Conservation (phyloP, 2,329 filamentous ascomycete genomes). For the Alternaria sp. region DNA sequence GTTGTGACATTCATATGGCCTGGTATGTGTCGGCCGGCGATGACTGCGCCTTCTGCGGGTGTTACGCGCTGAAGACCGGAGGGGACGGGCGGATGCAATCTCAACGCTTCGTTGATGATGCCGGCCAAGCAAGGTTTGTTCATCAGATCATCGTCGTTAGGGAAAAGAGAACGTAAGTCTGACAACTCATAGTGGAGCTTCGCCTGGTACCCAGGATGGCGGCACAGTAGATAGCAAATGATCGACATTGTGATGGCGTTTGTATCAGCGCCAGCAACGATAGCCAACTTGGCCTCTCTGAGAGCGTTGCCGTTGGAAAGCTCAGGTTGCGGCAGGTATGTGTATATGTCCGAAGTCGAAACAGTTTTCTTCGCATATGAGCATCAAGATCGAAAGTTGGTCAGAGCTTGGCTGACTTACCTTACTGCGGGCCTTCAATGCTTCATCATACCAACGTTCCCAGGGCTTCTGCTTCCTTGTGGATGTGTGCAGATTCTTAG, state of each 20-base stretch:
- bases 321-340: constrained; percentile 14
- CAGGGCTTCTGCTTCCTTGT: neutral
- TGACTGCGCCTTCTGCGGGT: constrained; percentile 28
- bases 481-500: neutral
- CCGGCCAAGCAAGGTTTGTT: constrained; percentile 7
- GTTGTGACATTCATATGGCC: constrained; percentile 27
- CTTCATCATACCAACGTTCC: constrained; percentile 15
- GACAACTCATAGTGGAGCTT: constrained; percentile 18
- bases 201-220: constrained; percentile 41
- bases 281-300: constrained; percentile 19
- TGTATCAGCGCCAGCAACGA: constrained; percentile 56
- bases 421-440: constrained; percentile 13
- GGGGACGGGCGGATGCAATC: constrained; percentile 26
- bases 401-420: neutral
- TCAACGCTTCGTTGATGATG: constrained; percentile 26
- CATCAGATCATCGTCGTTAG: constrained; percentile 9
- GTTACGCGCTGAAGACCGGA: constrained; percentile 28
- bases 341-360: constrained; percentile 17
- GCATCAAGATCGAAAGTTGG: neutral
- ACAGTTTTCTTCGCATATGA: constrained; percentile 11
- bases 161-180: constrained; percentile 2
- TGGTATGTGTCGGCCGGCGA: constrained; percentile 26
- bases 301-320: constrained; percentile 3
- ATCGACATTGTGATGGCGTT: constrained; percentile 60
- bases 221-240: constrained; percentile 58